These are phyloP conservation scores for Ilex paraguariensis DNA, from an alignment of 305 asterid genomes.

Conservation along the genomic window DNA sequence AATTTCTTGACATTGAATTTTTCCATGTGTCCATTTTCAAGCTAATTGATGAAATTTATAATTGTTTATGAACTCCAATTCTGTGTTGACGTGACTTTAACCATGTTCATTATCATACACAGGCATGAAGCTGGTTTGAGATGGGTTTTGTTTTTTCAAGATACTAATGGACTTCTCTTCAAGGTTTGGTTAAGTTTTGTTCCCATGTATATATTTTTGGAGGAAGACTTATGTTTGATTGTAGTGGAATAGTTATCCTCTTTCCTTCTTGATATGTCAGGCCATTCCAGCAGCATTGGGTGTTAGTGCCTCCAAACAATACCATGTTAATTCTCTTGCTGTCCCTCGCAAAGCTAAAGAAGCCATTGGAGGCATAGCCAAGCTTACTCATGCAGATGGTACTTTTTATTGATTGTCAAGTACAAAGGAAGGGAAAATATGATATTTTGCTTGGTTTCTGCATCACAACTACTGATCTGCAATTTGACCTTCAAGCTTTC, in stretches of 20 bases:
- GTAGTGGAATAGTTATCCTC: neutral
- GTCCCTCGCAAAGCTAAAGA: slow-evolving; percentile 99
- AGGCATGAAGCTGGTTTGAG: slow-evolving; percentile 85
- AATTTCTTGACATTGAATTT: too few species aligned
- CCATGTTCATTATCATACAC: slow-evolving; percentile 16
- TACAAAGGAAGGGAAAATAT: too few species aligned
- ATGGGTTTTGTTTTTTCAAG: slow-evolving; percentile 97
- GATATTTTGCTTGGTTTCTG: too few species aligned
- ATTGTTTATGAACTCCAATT: neutral
- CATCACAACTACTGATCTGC: too few species aligned
- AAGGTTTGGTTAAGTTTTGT: slow-evolving; percentile 47
- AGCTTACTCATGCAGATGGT: slow-evolving; percentile 92
- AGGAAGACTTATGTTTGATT: slow-evolving; percentile 1
- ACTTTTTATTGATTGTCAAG: slow-evolving; percentile 11
- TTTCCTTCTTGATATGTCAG: slow-evolving; percentile 30
- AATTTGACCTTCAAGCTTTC: too few species aligned
- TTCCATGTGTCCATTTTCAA: too few species aligned
- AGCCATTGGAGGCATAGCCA: slow-evolving; percentile 97
- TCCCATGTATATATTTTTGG: slow-evolving; percentile 9
- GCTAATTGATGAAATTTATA: too few species aligned
- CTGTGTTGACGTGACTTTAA: slow-evolving; percentile 8
- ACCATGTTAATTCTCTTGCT: slow-evolving; percentile 97
- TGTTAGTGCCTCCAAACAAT: slow-evolving; percentile 73
- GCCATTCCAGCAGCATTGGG: slow-evolving; percentile 94
- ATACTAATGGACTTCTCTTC: slow-evolving; percentile 94